Percentiles rank a stretch among this genome's conserved stretches.
phyloP scores from a whole-genome alignment of 1,284 basidiomycete genomes.

The Schizopora paradoxa region DNA sequence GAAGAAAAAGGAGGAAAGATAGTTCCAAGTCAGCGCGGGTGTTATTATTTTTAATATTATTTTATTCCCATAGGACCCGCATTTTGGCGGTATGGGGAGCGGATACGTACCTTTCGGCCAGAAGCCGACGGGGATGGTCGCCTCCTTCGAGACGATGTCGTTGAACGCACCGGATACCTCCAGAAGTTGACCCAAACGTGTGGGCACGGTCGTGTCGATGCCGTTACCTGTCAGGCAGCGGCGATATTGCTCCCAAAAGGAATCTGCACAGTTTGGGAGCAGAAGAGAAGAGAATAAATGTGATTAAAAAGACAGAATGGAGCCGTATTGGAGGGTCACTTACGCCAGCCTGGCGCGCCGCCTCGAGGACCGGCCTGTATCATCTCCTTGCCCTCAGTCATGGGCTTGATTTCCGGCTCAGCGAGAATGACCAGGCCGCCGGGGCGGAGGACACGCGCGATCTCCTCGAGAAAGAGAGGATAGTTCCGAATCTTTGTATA shows the following conservation, averaged over 20 bases:
- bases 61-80: not conserved
- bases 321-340: too few relatives aligned
- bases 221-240: conserved; percentile 44
- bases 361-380: conserved; percentile 33
- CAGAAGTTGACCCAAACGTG: conserved; percentile 42
- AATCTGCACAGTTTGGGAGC: too few relatives aligned
- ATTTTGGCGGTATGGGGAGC: not conserved
- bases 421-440: conserved; percentile 64
- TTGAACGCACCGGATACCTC: conserved; percentile 43
- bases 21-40: not conserved
- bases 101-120: conserved; percentile 46
- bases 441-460: conserved; percentile 58
- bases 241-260: conserved; percentile 55
- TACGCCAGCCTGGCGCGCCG: conserved; percentile 53
- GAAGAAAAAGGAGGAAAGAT: not conserved
- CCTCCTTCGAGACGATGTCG: conserved; percentile 43
- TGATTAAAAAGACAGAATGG: too few relatives aligned
- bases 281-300: too few relatives aligned
- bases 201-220: conserved; percentile 53
- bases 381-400: conserved; percentile 38
- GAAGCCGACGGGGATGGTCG: conserved; percentile 53
- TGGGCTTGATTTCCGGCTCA: conserved; percentile 49
- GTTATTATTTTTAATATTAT: not conserved
- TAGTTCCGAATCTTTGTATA: conserved; percentile 56
- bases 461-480: conserved; percentile 50